Percentiles rank a stretch among this genome's conserved stretches.
Conservation (phyloP, 371 early-diverging fungal genomes). For the Mortierella polycephala region DNA sequence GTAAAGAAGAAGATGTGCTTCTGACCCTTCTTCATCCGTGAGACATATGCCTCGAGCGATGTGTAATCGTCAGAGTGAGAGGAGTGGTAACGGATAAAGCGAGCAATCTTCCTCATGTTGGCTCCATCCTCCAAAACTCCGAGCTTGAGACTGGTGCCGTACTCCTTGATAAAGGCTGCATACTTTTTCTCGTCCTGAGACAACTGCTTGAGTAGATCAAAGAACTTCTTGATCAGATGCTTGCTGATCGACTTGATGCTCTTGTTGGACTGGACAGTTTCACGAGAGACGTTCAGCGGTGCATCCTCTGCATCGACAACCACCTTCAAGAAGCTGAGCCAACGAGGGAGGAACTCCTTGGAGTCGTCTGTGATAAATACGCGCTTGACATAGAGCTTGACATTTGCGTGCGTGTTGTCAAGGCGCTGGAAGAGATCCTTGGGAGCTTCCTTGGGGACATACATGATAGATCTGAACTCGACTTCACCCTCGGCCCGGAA, state of each 20-base stretch:
- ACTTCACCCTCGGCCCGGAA: conserved; percentile 91
- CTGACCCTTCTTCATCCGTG: conserved; percentile 89
- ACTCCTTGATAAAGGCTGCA: conserved; percentile 78
- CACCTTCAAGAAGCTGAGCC: conserved; percentile 80
- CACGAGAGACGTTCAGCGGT: conserved; percentile 96
- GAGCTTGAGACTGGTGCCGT: conserved; percentile 78
- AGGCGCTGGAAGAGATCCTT: conserved; percentile 74
- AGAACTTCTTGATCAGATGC: conserved; percentile 85
- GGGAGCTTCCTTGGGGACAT: conserved; percentile 80
- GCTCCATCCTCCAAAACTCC: conserved; percentile 84
- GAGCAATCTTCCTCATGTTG: conserved; percentile 78
- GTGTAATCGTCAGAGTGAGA: conserved; percentile 62
- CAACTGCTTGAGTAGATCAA: conserved; percentile 85
- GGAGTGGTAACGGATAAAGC: conserved; percentile 85
- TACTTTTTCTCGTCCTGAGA: conserved; percentile 83
- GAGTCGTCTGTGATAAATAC: conserved; percentile 96
- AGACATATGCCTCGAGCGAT: conserved; percentile 87
- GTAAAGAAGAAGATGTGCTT: conserved; percentile 90
- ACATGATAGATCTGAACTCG: conserved; percentile 88
- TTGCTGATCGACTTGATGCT: conserved; percentile 85
- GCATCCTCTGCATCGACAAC: conserved; percentile 94
- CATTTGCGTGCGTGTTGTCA: conserved; percentile 67
- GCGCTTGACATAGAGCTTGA: conserved; percentile 92
- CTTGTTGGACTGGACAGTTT: conserved; percentile 90
- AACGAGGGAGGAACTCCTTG: conserved; percentile 78